Conservation (phyloP, 1,139 yeast genomes). For the Hansenula lynferdii region DNA sequence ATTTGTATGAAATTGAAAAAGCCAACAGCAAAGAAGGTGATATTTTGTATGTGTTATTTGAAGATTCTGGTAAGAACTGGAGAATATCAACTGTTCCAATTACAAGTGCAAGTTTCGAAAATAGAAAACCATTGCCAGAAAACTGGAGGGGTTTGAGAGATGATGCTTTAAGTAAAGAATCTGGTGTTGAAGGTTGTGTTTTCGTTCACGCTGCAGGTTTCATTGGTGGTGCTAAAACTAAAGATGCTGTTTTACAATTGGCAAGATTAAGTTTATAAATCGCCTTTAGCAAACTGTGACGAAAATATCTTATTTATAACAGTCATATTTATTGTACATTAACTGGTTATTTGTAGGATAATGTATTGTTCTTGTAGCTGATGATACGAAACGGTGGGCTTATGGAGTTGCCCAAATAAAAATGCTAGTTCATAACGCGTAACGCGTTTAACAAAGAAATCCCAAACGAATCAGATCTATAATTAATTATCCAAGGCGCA, state of each 20-base stretch:
- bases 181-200: conserved; percentile 82
- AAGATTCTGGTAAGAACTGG: conserved; percentile 72
- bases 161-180: conserved; percentile 61
- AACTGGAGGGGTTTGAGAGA: conserved; percentile 94
- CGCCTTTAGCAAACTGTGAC: no score
- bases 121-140: conserved; percentile 84
- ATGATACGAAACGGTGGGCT: no score
- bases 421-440: no score
- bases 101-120: conserved; percentile 69
- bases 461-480: no score
- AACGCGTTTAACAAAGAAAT: no score
- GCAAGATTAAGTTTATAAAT: conserved; percentile 51
- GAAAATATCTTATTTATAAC: no score
- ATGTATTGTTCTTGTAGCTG: no score
- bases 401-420: no score
- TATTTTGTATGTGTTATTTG: conserved; percentile 73
- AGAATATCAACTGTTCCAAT: conserved; percentile 89
- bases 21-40: conserved; percentile 50
- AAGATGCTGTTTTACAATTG: conserved; percentile 71
- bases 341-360: no score
- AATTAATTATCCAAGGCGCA: no score
- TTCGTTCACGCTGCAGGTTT: conserved; percentile 97
- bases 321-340: no score
- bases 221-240: conserved; percentile 88
- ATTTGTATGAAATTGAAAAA: conserved; percentile 69